Base-by-base conservation (phyloP, 192 early-diverging fungal genomes). In the Fimicolochytrium jonesii region DNA sequence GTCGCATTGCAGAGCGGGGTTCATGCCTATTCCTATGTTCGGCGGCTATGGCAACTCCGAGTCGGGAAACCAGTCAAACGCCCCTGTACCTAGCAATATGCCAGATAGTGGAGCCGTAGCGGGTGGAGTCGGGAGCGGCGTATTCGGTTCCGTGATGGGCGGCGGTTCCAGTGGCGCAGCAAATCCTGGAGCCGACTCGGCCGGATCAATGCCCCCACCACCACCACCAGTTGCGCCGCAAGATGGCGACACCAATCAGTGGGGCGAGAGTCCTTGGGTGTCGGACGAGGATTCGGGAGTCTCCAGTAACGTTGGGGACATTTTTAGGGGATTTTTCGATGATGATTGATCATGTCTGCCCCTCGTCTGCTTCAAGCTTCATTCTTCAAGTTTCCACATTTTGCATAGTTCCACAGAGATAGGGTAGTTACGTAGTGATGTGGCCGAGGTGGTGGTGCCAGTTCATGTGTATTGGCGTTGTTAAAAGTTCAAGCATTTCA, bases 11-110 rank as follows among this genome's bases (percentile, higher is more conserved):
- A 66, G 57, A 15, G 48, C 39, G 0, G 66, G 58, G 6, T 61
- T 61, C 35, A 61, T 59, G 66, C 66, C 66, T n/a, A 45, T 67
- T 18, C 56, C 56, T 0, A 34, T 67, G 22, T 47, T 67, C 10
- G 56, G 55, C 13, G 61, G 61, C 28, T 18, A 20, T 5, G 20
- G 7, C 3, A 17, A 18, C 2, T 4, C 29, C 33, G 47, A 15
- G 26, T 13, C 48, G 5, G 29, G 4, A 5, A 23, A 44, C 3
- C 4, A 23, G 4, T 17, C n/a, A 44, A 13, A 3, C 43, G 23
- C n/a, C 15, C 43, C 32, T 25, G 44, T 54, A 54, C 42, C 53
- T 30, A 31, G 52, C 31, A 32, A 26, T 13, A 48, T 33, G 5
- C 34, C 65, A 4, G 58, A 18, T 22, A 30, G 22, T 4, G 53